Evolutionary conservation across 768 basidiomycete species (phyloP).

Genomic region (Suillus clintonianus): DNA sequence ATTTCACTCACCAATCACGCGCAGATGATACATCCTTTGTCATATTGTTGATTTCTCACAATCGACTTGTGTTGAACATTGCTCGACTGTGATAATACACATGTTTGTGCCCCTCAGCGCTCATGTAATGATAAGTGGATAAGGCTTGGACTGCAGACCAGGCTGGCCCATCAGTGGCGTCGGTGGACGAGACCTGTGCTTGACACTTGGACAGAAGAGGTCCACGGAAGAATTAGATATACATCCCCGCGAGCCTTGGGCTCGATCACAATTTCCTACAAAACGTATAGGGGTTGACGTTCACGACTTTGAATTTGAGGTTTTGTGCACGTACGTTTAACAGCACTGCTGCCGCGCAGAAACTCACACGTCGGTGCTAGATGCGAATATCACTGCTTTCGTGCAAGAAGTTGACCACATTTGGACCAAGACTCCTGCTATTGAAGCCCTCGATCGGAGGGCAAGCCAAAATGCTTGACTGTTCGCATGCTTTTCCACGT

Average conservation of each 20-base stretch:
- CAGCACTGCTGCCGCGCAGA: background rate
- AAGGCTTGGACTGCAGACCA: background rate
- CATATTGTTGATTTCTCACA: background rate
- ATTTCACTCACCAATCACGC: background rate
- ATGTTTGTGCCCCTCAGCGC: background rate
- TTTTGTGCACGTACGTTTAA: background rate
- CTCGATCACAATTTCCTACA: background rate
- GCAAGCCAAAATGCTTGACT: slow-evolving; percentile 4
- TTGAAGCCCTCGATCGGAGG: background rate
- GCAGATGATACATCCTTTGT: background rate
- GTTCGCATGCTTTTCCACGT: background rate
- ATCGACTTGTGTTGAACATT: background rate
- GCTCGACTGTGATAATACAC: background rate
- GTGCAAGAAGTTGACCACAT: background rate
- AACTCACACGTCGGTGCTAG: background rate
- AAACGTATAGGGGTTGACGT: background rate
- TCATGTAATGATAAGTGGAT: background rate
- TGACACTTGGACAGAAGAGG: background rate
- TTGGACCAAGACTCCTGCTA: background rate
- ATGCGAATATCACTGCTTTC: background rate
- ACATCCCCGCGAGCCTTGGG: background rate
- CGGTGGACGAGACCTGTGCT: too few species aligned
- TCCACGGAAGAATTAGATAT: background rate
- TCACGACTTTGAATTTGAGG: background rate
- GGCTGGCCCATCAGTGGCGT: background rate